Conservation (phyloP, 2,329 filamentous ascomycete species). For the Diplodia seriata region DNA sequence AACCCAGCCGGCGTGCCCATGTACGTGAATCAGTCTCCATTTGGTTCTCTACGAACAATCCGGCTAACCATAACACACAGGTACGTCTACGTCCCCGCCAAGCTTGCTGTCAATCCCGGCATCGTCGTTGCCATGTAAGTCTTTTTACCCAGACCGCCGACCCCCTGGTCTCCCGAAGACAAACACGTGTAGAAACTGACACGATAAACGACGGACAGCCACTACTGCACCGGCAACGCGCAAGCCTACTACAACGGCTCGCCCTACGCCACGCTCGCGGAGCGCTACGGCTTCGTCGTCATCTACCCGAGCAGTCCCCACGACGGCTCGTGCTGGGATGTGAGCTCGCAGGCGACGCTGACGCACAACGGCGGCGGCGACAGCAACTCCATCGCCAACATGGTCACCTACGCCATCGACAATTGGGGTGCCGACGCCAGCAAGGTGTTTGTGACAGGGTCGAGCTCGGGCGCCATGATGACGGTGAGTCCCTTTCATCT, state of each 20-base stretch:
- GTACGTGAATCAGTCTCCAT: slow-evolving; percentile 42
- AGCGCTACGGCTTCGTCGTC: slow-evolving; percentile 64
- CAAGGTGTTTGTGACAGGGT: slow-evolving; percentile 63
- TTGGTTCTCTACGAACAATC: not conserved
- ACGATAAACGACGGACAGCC: slow-evolving; percentile 42
- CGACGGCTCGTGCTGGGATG: slow-evolving; percentile 65
- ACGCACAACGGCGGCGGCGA: slow-evolving; percentile 65
- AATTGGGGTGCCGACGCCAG: slow-evolving; percentile 60
- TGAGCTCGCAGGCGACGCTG: slow-evolving; percentile 61
- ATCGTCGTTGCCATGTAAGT: slow-evolving; percentile 57
- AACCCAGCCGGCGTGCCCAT: slow-evolving; percentile 60
- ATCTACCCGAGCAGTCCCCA: slow-evolving; percentile 64
- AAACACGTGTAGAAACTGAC: not conserved
- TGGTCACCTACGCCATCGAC: slow-evolving; percentile 63
- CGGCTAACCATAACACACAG: not conserved
- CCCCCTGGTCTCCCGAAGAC: no score
- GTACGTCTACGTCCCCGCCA: slow-evolving; percentile 56
- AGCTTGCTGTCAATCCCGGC: slow-evolving; percentile 55
- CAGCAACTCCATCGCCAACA: slow-evolving; percentile 63
- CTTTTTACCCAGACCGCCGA: not conserved
- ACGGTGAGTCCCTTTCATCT: slow-evolving; percentile 44
- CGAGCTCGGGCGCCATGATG: slow-evolving; percentile 64
- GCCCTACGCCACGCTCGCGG: slow-evolving; percentile 62
- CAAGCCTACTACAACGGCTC: slow-evolving; percentile 57
- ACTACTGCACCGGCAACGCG: slow-evolving; percentile 65